Evolutionary conservation across 2,329 filamentous ascomycete species (phyloP).

Genomic region (Myriosclerotinia scirpicola): DNA sequence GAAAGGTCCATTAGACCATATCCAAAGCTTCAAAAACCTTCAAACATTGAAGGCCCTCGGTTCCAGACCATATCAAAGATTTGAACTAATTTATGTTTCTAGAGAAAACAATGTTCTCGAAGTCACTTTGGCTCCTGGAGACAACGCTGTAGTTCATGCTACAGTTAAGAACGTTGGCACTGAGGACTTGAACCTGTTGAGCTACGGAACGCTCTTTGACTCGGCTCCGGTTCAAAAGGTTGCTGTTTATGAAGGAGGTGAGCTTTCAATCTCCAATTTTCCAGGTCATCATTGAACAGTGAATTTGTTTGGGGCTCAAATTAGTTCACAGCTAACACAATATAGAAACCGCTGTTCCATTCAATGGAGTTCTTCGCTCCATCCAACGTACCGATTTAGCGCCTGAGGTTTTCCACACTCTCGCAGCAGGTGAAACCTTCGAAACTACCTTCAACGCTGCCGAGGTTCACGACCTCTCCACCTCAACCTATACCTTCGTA

Average conservation of each 20-base stretch:
- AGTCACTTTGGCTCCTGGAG: conserved; percentile 36
- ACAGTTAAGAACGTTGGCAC: conserved; percentile 45
- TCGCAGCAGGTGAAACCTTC: conserved; percentile 46
- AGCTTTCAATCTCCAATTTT: conserved; percentile 30
- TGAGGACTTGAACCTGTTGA: conserved; percentile 43
- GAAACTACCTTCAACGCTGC: conserved; percentile 48
- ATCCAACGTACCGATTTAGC: conserved; percentile 42
- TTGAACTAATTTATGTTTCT: conserved; percentile 33
- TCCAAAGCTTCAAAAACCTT: no score
- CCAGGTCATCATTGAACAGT: no score
- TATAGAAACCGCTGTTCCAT: conserved; percentile 13
- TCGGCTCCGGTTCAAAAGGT: conserved; percentile 46
- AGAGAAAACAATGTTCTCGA: conserved; percentile 34
- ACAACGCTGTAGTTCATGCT: conserved; percentile 44
- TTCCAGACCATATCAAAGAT: not conserved
- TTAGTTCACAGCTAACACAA: not conserved
- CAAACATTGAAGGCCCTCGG: not conserved
- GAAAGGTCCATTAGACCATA: no score
- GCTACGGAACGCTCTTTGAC: conserved; percentile 45
- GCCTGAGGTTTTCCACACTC: conserved; percentile 43
- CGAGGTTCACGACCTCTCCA: conserved; percentile 45
- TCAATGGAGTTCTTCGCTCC: conserved; percentile 39
- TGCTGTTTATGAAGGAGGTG: conserved; percentile 40
- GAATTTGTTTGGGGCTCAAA: not conserved
- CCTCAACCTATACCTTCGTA: conserved; percentile 57